These are phyloP conservation scores for Chloranthus sessilifolius DNA, from an alignment of 164 flowering plant genomes.

Conservation along the genomic window DNA sequence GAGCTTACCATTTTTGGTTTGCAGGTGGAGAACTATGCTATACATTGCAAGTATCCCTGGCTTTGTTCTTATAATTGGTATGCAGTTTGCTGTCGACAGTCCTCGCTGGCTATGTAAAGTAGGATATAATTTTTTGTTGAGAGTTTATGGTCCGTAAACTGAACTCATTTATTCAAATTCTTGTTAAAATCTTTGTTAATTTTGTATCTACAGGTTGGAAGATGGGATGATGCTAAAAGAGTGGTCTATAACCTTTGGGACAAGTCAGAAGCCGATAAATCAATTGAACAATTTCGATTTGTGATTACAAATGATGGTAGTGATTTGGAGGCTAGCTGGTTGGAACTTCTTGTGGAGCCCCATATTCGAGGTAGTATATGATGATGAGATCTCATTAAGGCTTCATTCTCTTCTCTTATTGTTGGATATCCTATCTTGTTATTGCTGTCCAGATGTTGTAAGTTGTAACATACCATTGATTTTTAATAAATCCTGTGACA, in stretches of 20 bases:
- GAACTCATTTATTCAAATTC: not conserved
- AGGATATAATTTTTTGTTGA: slow-evolving; percentile 10
- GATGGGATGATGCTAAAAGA: slow-evolving; percentile 47
- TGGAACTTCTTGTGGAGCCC: slow-evolving; percentile 64
- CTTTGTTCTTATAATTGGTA: slow-evolving; percentile 50
- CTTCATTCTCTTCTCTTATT: too few relatives aligned
- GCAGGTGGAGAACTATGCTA: slow-evolving; percentile 87
- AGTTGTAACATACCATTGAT: too few relatives aligned
- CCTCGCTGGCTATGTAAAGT: slow-evolving; percentile 92
- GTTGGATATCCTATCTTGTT: too few relatives aligned
- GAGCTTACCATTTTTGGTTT: too few relatives aligned
- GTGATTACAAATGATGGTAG: slow-evolving; percentile 50
- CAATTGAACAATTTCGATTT: slow-evolving; percentile 62
- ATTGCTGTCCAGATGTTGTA: too few relatives aligned
- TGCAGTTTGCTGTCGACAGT: slow-evolving; percentile 93
- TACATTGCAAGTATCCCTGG: slow-evolving; percentile 72
- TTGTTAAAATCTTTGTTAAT: not conserved
- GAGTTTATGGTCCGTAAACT: not conserved
- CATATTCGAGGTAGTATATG: slow-evolving; percentile 58
- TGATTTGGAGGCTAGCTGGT: slow-evolving; percentile 60
- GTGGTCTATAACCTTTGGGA: slow-evolving; percentile 67
- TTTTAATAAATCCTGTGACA: too few relatives aligned
- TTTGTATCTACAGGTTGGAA: slow-evolving; percentile 44
- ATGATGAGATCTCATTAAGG: too few relatives aligned
- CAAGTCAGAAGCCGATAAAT: slow-evolving; percentile 51